Evolutionary conservation across 1,139 yeast genomes (phyloP).

Genomic region (Yamadazyma epiphylla): DNA sequence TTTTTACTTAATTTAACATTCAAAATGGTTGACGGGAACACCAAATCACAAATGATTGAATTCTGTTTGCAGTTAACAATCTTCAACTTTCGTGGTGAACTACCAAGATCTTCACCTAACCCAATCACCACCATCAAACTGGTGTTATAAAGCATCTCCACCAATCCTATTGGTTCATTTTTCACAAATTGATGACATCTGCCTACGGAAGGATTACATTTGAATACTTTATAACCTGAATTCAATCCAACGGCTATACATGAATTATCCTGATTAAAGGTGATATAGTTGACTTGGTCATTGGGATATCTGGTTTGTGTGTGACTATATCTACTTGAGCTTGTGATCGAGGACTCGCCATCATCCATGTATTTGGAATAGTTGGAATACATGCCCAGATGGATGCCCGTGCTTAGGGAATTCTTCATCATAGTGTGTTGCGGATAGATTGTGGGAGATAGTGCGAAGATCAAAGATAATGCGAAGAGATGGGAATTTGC

Average conservation of each 20-base stretch:
- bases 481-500: no score
- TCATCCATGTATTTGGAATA: conserved; percentile 8
- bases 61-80: conserved; percentile 77
- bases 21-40: conserved; percentile 81
- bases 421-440: conserved; percentile 16
- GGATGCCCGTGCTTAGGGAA: conserved; percentile 13
- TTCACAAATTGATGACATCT: conserved; percentile 54
- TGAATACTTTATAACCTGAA: conserved; percentile 77
- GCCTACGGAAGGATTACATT: conserved; percentile 81
- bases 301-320: conserved; percentile 6
- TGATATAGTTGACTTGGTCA: conserved; percentile 50
- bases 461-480: no score
- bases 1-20: conserved; percentile 74
- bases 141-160: conserved; percentile 90
- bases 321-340: conserved; percentile 11
- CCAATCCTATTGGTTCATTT: conserved; percentile 63
- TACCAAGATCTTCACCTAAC: conserved; percentile 74
- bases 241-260: conserved; percentile 82
- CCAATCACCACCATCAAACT: conserved; percentile 87
- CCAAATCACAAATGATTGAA: conserved; percentile 76
- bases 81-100: conserved; percentile 78
- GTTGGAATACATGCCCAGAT: conserved; percentile 12
- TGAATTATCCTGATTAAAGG: conserved; percentile 88
- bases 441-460: no score
- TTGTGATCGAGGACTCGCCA: conserved; percentile 12